Conservation (phyloP, 352 stramenopile species). For the Hyaloperonospora brassicae region DNA sequence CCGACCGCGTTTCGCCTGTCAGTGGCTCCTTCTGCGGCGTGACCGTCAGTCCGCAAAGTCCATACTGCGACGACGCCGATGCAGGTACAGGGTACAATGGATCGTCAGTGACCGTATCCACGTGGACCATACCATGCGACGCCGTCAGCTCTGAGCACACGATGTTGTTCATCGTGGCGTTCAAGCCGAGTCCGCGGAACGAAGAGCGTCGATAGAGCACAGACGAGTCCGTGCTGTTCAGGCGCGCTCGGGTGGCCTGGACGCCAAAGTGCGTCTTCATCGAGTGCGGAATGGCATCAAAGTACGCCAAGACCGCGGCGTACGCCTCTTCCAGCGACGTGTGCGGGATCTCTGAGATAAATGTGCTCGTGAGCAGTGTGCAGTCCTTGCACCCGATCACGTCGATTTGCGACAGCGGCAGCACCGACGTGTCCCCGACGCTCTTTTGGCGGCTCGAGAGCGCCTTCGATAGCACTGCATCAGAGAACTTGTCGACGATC, state of each 20-base stretch:
- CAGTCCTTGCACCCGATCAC: conserved; percentile 23
- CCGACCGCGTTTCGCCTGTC: conserved; percentile 11
- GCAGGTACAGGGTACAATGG: conserved; percentile 5
- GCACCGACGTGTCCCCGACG: conserved; percentile 5
- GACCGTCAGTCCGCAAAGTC: conserved; percentile 22
- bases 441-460: conserved; percentile 3
- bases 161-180: conserved; percentile 4
- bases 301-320: conserved; percentile 11
- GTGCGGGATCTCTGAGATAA: conserved; percentile 31
- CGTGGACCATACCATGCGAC: conserved; percentile 8
- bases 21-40: conserved; percentile 16
- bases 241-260: conserved; percentile 2
- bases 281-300: conserved; percentile 3
- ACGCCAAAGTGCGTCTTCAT: conserved; percentile 21
- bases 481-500: conserved; percentile 20
- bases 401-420: conserved; percentile 27
- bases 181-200: background rate
- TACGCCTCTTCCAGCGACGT: conserved; percentile 16
- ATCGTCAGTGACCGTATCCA: conserved; percentile 9
- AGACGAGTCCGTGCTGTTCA: conserved; percentile 5
- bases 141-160: conserved; percentile 9
- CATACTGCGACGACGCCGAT: conserved; percentile 8
- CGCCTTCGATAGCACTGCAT: conserved; percentile 19
- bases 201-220: background rate
- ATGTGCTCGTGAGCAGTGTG: conserved; percentile 29